These are phyloP conservation scores for Colletotrichum horii DNA, from an alignment of 2,329 filamentous ascomycete genomes.

Conservation along the genomic window DNA sequence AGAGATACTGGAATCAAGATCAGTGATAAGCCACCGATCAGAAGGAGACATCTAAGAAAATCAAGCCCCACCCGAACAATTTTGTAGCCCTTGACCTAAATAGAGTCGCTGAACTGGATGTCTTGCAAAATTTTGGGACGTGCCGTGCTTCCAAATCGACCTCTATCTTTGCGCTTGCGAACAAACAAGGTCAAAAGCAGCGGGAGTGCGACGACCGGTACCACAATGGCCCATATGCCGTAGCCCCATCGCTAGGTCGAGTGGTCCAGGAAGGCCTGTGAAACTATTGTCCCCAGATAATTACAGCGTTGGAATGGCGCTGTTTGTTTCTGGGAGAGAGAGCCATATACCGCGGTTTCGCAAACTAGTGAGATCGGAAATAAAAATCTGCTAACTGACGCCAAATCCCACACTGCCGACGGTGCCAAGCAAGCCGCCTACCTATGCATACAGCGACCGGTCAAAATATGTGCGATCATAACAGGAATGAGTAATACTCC, in stretches of 20 bases:
- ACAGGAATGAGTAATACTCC: background rate
- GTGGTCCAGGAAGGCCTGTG: slow-evolving; percentile 36
- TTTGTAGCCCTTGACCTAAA: background rate
- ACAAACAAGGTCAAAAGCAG: background rate
- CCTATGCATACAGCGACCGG: background rate
- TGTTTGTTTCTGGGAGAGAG: background rate
- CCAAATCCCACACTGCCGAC: background rate
- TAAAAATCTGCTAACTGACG: background rate
- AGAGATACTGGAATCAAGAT: background rate
- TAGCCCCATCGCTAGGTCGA: slow-evolving; percentile 47
- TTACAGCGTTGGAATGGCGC: background rate
- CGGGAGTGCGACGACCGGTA: slow-evolving; percentile 28
- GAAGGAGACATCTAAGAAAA: background rate
- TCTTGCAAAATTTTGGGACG: background rate
- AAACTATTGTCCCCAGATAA: slow-evolving; percentile 8
- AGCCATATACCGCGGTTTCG: background rate
- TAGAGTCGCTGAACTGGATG: background rate
- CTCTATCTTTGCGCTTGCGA: background rate
- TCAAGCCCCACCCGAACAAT: background rate
- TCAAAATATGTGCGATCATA: background rate
- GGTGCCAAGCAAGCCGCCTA: background rate
- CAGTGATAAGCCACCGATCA: background rate
- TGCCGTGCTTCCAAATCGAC: background rate
- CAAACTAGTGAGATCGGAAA: background rate
- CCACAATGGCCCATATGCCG: slow-evolving; percentile 44